phyloP scores from a whole-genome alignment of 78 protist species.

The Dictyostelium firmibasis region DNA sequence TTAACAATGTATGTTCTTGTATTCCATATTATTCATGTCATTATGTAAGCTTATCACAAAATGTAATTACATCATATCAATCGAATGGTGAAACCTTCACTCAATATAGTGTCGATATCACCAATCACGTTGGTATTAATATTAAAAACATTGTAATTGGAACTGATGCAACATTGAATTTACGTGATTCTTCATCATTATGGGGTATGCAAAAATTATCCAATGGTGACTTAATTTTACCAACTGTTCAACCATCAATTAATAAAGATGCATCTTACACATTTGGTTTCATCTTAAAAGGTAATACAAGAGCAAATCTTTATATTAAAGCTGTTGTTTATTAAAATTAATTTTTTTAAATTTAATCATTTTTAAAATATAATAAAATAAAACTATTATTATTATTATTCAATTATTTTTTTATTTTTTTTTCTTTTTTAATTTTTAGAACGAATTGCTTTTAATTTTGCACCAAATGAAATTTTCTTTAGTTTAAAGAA shows the following conservation, averaged over 20 bases:
- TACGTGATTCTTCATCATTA: not conserved
- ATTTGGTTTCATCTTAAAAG: not conserved
- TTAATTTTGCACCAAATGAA: not conserved
- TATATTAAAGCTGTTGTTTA: not conserved
- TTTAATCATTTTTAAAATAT: too few relatives aligned
- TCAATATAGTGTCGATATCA: conserved; percentile 7
- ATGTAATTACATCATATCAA: not conserved
- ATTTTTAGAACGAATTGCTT: not conserved
- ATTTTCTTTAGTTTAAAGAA: not conserved
- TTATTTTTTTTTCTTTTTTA: too few relatives aligned
- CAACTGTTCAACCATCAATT: conserved; percentile 16
- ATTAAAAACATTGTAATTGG: not conserved
- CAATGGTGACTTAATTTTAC: not conserved
- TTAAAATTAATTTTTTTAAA: too few relatives aligned
- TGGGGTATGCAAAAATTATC: not conserved
- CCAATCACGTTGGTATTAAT: not conserved
- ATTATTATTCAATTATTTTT: too few relatives aligned
- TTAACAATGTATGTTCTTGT: not conserved
- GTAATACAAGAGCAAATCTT: not conserved
- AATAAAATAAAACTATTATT: too few relatives aligned
- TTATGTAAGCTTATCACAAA: not conserved
- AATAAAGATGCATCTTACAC: not conserved
- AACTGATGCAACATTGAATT: not conserved
- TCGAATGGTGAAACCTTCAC: not conserved
- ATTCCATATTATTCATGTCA: not conserved